Evolutionary conservation across 2,329 filamentous ascomycete species (phyloP), one percentile per base, ranked within the genome.

Genomic region (Dendryphion nanum): DNA sequence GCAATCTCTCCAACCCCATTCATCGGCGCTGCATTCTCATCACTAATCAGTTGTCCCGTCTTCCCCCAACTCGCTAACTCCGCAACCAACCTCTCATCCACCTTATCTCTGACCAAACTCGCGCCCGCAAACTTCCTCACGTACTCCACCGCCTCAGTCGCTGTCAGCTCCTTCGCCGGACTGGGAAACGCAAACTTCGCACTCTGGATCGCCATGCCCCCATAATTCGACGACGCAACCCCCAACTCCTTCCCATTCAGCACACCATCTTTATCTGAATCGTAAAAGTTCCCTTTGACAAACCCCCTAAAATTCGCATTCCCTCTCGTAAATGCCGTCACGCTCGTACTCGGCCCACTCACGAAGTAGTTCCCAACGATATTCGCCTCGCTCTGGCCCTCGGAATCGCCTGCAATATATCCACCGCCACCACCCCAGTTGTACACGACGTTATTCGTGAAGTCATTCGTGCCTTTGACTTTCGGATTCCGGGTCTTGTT

Each of bases 361-460:
- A 79, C 74, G 57, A 78, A 79, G 55, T 79, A 78, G 56, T 79
- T 79, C 42, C 73, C 73, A 36, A 78, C 64, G 38, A 79, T 73
- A 43, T 79, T 76, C 4, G 68, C 74, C 33, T 71, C 67, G 36
- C 70, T 76, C 18, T 64, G 49, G 4, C 69, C 74, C 0, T 51
- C 59, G 21, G 71, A 74, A 42, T 76, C 74, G 3, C 75, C 75
- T 0, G 74, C 74, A 35, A 77, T 79, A 37, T 79, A 79, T 4
- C 70, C 76, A 4, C 74, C 75, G 1, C 75, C 74, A 1, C 67
- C 65, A 7, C 75, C 75, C 69, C 74, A 79, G 51, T 79, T 79
- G 50, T 79, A 79, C 3, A 79, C 50, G 3, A 79, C 67, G 49
- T 74, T 67, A 42, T 71, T 69, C 30, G 63, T 66, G 41, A 77